Percentiles rank a stretch among this genome's conserved stretches.
phyloP scores from a whole-genome alignment of 495 filamentous ascomycete species.

The Penicillium macrosclerotiorum region DNA sequence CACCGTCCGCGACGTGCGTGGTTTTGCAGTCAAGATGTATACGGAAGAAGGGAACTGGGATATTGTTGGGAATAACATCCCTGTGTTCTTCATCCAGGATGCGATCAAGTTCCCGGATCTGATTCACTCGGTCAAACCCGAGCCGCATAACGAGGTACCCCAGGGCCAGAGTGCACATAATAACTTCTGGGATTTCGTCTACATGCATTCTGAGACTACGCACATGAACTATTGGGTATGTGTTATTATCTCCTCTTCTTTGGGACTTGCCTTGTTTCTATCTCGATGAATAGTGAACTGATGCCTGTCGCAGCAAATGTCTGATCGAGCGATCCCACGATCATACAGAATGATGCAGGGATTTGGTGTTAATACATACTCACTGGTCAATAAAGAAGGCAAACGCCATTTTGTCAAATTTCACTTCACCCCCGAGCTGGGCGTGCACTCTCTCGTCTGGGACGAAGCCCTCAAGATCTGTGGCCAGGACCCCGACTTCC shows the following conservation, averaged over 20 bases:
- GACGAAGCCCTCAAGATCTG: constrained; percentile 82
- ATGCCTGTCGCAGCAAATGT: constrained; percentile 53
- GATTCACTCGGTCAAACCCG: constrained; percentile 75
- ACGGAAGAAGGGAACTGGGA: constrained; percentile 57
- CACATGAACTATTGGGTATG: constrained; percentile 82
- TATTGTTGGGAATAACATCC: constrained; percentile 75
- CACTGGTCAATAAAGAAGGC: constrained; percentile 66
- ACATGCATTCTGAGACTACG: constrained; percentile 65
- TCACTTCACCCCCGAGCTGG: constrained; percentile 71
- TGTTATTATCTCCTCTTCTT: constrained; percentile 13
- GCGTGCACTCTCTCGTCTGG: constrained; percentile 83
- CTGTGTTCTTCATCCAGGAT: constrained; percentile 75
- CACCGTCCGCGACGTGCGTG: constrained; percentile 78
- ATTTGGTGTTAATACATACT: constrained; percentile 85
- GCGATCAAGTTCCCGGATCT: constrained; percentile 71
- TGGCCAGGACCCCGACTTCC: constrained; percentile 85
- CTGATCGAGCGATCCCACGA: constrained; percentile 74
- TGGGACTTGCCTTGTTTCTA: too few relatives aligned
- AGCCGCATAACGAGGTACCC: constrained; percentile 73
- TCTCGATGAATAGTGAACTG: constrained; percentile 2
- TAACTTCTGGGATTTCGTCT: constrained; percentile 59
- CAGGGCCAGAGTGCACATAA: constrained; percentile 62
- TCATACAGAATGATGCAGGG: constrained; percentile 90
- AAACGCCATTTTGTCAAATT: constrained; percentile 82
- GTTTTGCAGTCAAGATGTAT: constrained; percentile 80